Percentiles rank a stretch among this genome's conserved stretches.
phyloP scores from a whole-genome alignment of 2,329 filamentous ascomycete species.

The Davidsoniella eucalypti region DNA sequence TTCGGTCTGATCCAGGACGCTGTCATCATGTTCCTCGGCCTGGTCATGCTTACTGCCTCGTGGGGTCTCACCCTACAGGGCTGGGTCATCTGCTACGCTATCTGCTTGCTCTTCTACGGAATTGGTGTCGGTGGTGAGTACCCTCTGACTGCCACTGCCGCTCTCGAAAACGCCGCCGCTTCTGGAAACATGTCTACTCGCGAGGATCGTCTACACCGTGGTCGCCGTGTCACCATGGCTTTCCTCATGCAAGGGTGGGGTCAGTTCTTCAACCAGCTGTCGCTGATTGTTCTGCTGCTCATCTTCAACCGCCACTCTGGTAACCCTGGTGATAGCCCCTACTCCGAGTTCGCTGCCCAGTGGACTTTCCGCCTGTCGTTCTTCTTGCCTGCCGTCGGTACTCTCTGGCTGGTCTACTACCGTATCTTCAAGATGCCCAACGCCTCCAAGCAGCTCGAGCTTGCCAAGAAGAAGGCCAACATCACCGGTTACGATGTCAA shows the following conservation, averaged over 20 bases:
- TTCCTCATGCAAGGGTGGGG: conserved; percentile 99
- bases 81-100: conserved; percentile 95
- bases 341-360: conserved; percentile 61
- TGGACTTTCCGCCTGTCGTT: conserved; percentile 90
- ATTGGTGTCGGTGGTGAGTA: conserved; percentile 71
- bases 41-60: conserved; percentile 77
- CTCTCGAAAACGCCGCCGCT: conserved; percentile 82
- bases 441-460: conserved; percentile 64
- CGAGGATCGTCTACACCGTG: conserved; percentile 87
- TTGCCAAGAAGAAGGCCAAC: conserved; percentile 69
- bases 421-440: conserved; percentile 88
- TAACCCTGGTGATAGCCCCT: conserved; percentile 51
- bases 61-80: conserved; percentile 80
- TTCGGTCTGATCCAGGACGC: conserved; percentile 96
- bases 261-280: conserved; percentile 82
- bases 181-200: conserved; percentile 75
- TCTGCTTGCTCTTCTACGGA: conserved; percentile 70
- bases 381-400: conserved; percentile 76
- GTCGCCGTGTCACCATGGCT: conserved; percentile 84
- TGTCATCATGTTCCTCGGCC: conserved; percentile 78
- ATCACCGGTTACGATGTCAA: conserved; percentile 88
- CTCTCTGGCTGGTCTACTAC: conserved; percentile 90
- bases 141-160: conserved; percentile 88
- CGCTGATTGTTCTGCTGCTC: conserved; percentile 71
- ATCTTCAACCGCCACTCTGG: conserved; percentile 50